Evolutionary conservation across 1,284 basidiomycete genomes (phyloP).

Genomic region (Marasmius tenuissimus): DNA sequence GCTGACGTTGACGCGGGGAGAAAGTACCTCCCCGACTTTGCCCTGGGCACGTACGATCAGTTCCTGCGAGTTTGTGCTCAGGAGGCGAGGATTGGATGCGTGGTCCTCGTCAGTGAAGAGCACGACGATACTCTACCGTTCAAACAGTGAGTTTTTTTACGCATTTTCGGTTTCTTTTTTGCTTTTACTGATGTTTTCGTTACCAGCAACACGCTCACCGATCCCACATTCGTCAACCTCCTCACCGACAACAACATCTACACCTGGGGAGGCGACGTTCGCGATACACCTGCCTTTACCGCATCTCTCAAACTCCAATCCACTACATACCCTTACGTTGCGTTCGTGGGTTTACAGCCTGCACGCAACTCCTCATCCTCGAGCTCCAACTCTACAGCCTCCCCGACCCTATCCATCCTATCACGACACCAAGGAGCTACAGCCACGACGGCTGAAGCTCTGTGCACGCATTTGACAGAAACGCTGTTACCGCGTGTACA

Average conservation of each 20-base stretch:
- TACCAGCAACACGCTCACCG: constrained; percentile 55
- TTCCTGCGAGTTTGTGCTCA: constrained; percentile 71
- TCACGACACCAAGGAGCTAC: constrained; percentile 79
- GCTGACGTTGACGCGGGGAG: constrained; percentile 32
- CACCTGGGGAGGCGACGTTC: constrained; percentile 77
- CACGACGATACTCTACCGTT: constrained; percentile 89
- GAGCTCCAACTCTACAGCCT: constrained; percentile 37
- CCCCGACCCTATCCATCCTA: constrained; percentile 71
- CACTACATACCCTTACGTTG: constrained; percentile 91
- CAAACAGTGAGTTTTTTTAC: constrained; percentile 58
- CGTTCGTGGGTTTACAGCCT: constrained; percentile 87
- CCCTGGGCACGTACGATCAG: constrained; percentile 80
- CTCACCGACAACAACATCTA: constrained; percentile 59
- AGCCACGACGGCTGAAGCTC: constrained; percentile 61
- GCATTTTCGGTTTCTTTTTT: not conserved
- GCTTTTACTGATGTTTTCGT: not conserved
- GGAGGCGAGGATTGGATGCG: constrained; percentile 75
- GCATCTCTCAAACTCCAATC: constrained; percentile 85
- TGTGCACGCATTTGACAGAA: constrained; percentile 65
- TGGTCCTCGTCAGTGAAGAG: constrained; percentile 86
- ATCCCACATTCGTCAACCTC: constrained; percentile 53
- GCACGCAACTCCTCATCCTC: constrained; percentile 41
- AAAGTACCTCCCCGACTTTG: constrained; percentile 77
- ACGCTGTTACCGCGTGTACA: constrained; percentile 78
- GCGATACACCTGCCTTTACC: constrained; percentile 77